Evolutionary conservation across 192 early-diverging fungal species (phyloP), one percentile per base, ranked within the genome.

Genomic region (Backusella macrospora): DNA sequence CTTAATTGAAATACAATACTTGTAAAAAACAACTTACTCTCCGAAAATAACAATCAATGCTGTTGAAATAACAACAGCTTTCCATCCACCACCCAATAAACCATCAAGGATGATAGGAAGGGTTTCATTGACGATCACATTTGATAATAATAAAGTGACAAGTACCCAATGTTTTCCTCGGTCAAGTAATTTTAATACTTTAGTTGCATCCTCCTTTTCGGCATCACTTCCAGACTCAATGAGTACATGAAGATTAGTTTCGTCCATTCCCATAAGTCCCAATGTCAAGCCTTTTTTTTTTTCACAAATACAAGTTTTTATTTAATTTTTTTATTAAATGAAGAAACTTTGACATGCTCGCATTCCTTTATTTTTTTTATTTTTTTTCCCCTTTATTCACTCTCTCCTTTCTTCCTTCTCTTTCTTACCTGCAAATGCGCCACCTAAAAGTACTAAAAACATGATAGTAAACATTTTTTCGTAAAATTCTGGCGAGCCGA

Each of bases 111-210:
- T 85, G 49, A 96, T 93, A 1, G 95, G 95, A 71, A 96, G 84
- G 7, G 93, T 92, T 78, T 99, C 98, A 84, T 99, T 99, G 52
- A 98, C 88, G 47, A 99, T 84, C 7, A 96, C 96, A 82, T 99
- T 99, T n/a, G 91, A 90, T 46, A 99, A 75, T 6, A 99, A 82
- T 26, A 99, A 83, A 6, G 96, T 97, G 1, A 96, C 95, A 44
- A 99, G 82, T 8, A 99, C 89, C 95, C 96, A 94, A 76, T 98
- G 97, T 69, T 84, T 85, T 65, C 86, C 86, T 44, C 78, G 81
- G n/a, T 80, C 74, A 29, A 87, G 45, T 18, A 87, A 62, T n/a
- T 67, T 67, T 15, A 80, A 72, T 5, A 87, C 86, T 34, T 79
- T 78, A 48, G 73, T 84, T 0, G 97, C 97, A 73, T 94, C 90